These are phyloP conservation scores for Skeletonema menzelii DNA, from an alignment of 108 stramenopile genomes.

Conservation along the genomic window DNA sequence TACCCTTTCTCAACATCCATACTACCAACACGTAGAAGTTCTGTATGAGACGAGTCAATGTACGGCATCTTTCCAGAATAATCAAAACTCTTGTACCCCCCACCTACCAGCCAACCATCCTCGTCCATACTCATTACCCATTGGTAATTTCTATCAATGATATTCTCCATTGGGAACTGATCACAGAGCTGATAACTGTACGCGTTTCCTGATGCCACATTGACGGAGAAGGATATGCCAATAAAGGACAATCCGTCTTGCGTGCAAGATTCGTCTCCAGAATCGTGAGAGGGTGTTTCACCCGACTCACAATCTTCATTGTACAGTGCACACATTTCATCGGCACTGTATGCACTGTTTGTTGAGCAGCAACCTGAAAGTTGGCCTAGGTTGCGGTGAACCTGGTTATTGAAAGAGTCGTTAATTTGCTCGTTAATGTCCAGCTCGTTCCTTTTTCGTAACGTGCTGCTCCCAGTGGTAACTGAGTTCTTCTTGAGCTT, in stretches of 20 bases:
- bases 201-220: slow-evolving; percentile 69
- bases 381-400: slow-evolving; percentile 46
- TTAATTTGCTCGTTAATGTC: background rate
- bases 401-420: slow-evolving; percentile 4
- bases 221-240: slow-evolving; percentile 68
- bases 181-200: slow-evolving; percentile 88
- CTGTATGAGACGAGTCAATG: slow-evolving; percentile 90
- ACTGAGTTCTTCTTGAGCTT: slow-evolving; percentile 5
- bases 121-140: slow-evolving; percentile 93
- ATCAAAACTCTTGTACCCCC: slow-evolving; percentile 91
- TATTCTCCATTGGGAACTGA: slow-evolving; percentile 92
- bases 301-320: slow-evolving; percentile 64
- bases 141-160: slow-evolving; percentile 86
- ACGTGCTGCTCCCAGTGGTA: background rate
- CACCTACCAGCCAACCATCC: slow-evolving; percentile 91
- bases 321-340: slow-evolving; percentile 62
- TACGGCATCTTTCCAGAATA: slow-evolving; percentile 95
- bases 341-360: slow-evolving; percentile 57
- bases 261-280: slow-evolving; percentile 55
- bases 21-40: slow-evolving; percentile 85
- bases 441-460: background rate
- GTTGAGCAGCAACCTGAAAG: slow-evolving; percentile 75
- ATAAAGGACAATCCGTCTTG: slow-evolving; percentile 79
- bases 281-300: slow-evolving; percentile 61
- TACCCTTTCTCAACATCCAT: slow-evolving; percentile 71